Conservation (phyloP, 176 grass and related monocot genomes). For the Luzula sylvatica region DNA sequence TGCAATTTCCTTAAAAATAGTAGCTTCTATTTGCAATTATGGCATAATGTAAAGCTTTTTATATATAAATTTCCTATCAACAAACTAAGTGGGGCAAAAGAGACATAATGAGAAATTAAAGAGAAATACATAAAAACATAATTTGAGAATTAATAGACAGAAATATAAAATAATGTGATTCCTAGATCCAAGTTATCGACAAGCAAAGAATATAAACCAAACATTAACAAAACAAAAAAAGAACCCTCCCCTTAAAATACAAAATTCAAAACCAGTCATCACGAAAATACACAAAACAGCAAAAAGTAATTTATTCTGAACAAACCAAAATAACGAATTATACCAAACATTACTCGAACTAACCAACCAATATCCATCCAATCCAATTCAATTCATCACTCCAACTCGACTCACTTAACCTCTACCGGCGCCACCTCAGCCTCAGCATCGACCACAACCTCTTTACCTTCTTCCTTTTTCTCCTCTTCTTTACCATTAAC, state of each 20-base stretch:
- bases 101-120: too few species aligned
- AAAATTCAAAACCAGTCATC: slow-evolving; percentile 6
- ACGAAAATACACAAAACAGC: background rate
- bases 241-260: background rate
- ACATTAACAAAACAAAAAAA: slow-evolving; percentile 8
- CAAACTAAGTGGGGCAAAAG: background rate
- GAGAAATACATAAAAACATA: too few species aligned
- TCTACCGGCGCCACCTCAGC: background rate
- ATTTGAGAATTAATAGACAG: background rate
- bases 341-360: slow-evolving; percentile 9
- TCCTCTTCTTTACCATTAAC: slow-evolving; percentile 1
- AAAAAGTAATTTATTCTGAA: slow-evolving; percentile 14
- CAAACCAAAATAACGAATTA: slow-evolving; percentile 14
- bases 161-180: slow-evolving; percentile 3
- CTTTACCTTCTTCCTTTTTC: background rate
- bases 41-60: too few species aligned
- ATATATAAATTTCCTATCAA: background rate
- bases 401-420: too few species aligned
- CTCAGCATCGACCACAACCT: background rate
- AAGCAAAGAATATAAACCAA: slow-evolving; percentile 25
- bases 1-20: too few species aligned
- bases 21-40: too few species aligned
- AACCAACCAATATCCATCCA: slow-evolving; percentile 6
- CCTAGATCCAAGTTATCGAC: slow-evolving; percentile 25
- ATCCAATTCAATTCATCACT: background rate